Conservation (phyloP, 225 moss, liverwort and hornwort species). For the Pseudisothecium myosuroides region DNA sequence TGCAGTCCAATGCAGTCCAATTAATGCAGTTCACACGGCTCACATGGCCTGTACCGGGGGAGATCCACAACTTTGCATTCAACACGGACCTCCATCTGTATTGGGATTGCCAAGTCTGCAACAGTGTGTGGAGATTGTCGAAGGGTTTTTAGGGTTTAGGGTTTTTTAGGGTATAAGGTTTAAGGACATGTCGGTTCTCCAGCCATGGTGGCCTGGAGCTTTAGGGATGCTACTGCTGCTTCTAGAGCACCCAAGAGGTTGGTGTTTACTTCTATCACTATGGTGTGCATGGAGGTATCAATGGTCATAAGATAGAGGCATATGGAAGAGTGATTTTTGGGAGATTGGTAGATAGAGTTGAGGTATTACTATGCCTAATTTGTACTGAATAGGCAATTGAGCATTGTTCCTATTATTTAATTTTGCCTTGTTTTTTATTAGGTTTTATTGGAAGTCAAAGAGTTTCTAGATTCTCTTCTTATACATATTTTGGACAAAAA, state of each 20-base stretch:
- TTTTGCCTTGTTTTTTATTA: neutral
- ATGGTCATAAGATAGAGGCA: too few species aligned
- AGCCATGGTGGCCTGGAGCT: too few species aligned
- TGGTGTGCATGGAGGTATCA: too few species aligned
- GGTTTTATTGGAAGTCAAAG: neutral
- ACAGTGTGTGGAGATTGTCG: too few species aligned
- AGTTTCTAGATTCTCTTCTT: neutral
- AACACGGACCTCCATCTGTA: neutral
- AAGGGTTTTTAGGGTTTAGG: too few species aligned
- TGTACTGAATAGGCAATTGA: neutral
- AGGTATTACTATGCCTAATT: neutral
- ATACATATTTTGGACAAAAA: neutral
- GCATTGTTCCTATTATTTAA: neutral
- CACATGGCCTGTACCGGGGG: neutral
- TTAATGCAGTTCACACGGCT: neutral
- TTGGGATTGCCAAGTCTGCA: neutral
- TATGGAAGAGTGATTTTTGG: neutral
- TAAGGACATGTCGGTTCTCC: too few species aligned
- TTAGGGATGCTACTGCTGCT: too few species aligned
- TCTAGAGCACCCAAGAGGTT: too few species aligned
- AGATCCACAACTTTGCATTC: neutral
- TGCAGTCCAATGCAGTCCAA: neutral
- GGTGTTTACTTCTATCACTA: too few species aligned
- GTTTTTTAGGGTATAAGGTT: too few species aligned
- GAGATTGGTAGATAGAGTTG: accelerated